Conservation (phyloP, 192 early-diverging fungal genomes). For the Obelidium mucronatum region DNA sequence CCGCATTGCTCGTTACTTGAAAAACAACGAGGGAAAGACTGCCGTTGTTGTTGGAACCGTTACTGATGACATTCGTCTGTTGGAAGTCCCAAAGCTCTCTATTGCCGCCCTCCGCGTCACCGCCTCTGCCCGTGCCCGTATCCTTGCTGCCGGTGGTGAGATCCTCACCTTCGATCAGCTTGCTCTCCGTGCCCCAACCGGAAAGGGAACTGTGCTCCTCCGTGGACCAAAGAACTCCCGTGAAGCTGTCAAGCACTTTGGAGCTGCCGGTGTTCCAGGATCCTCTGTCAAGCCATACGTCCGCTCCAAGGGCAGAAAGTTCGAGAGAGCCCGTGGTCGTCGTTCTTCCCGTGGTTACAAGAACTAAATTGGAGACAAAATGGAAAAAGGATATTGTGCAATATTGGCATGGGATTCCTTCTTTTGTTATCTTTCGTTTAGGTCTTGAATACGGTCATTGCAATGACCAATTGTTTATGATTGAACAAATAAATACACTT, state of each 20-base stretch:
- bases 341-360: conserved; percentile 99
- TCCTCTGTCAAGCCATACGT: conserved; percentile 80
- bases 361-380: conserved; percentile 38
- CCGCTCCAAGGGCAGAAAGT: conserved; percentile 99
- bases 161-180: conserved; percentile 98
- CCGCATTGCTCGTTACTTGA: conserved; percentile 79
- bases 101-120: conserved; percentile 96
- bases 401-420: no score
- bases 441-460: no score
- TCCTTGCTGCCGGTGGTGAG: conserved; percentile 99
- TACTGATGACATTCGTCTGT: conserved; percentile 94
- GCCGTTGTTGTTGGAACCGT: conserved; percentile 96
- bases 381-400: no score
- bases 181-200: conserved; percentile 96
- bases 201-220: conserved; percentile 93
- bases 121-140: conserved; percentile 94
- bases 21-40: conserved; percentile 86
- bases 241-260: conserved; percentile 99
- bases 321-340: conserved; percentile 99
- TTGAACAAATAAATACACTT: no score
- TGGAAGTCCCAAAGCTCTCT: conserved; percentile 93
- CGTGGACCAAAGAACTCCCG: conserved; percentile 94
- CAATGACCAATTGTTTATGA: no score
- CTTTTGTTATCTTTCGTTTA: no score
- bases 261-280: conserved; percentile 78